Percentiles rank a stretch among this genome's conserved stretches.
Conservation (phyloP, 2,329 filamentous ascomycete species). For the Ceratocystis colombiana region DNA sequence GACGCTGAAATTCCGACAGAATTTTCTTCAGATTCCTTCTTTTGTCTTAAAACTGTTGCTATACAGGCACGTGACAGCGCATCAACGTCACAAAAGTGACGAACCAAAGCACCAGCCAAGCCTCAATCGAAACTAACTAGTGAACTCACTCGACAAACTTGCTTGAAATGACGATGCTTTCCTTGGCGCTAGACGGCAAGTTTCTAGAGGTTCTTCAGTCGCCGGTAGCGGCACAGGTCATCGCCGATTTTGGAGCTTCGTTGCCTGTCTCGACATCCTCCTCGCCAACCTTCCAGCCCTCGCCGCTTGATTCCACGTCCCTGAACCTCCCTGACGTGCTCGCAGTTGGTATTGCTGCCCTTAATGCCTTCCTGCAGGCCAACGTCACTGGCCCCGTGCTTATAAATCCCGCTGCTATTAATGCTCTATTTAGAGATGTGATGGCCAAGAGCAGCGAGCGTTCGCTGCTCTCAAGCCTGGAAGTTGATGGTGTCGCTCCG, state of each 20-base stretch:
- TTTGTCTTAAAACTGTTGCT: neutral
- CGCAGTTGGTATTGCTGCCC: slow-evolving; percentile 54
- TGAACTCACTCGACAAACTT: neutral
- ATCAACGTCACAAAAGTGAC: neutral
- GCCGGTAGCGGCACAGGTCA: neutral
- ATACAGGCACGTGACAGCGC: neutral
- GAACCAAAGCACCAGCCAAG: neutral
- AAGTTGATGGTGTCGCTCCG: slow-evolving; percentile 73
- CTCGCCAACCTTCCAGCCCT: neutral
- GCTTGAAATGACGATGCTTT: slow-evolving; percentile 7
- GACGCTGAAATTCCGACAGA: neutral
- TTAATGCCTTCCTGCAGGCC: slow-evolving; percentile 72
- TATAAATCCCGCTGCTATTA: slow-evolving; percentile 28
- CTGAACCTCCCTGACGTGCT: slow-evolving; percentile 29
- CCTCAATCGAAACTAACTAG: neutral
- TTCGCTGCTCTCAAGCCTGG: slow-evolving; percentile 51
- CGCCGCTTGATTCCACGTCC: neutral
- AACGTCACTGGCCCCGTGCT: slow-evolving; percentile 82
- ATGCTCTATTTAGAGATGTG: slow-evolving; percentile 31
- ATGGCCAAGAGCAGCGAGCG: slow-evolving; percentile 40
- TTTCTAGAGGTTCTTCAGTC: slow-evolving; percentile 16
- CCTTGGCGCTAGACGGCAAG: slow-evolving; percentile 1
- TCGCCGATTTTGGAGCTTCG: slow-evolving; percentile 10
- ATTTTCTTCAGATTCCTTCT: neutral
- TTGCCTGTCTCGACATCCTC: neutral